A percentile compares a stretch with the other conserved stretches of the same genome.
Conservation (phyloP, 2,329 filamentous ascomycete genomes). For the Ophiostoma quercus region DNA sequence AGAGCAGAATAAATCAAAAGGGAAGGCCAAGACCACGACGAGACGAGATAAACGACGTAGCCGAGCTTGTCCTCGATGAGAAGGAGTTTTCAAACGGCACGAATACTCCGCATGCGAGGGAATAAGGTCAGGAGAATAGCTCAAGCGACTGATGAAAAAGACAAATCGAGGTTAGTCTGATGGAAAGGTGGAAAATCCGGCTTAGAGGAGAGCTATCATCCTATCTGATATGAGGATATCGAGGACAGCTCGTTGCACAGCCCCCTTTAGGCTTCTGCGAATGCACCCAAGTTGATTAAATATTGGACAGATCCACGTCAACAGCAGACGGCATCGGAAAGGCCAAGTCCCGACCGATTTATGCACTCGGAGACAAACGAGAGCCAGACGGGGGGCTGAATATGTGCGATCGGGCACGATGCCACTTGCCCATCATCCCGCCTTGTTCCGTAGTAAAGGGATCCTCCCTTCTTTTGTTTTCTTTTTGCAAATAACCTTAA, state of each 20-base stretch:
- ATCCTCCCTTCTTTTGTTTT: not conserved
- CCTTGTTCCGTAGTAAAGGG: not conserved
- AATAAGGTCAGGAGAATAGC: not conserved
- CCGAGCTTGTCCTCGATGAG: not conserved
- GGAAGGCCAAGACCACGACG: no score
- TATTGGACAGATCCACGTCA: not conserved
- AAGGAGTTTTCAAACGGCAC: not conserved
- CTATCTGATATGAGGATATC: not conserved
- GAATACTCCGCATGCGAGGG: not conserved
- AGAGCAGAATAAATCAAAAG: not conserved
- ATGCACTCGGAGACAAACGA: not conserved
- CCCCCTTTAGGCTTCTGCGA: conserved; percentile 1
- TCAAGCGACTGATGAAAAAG: not conserved
- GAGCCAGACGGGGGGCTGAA: not conserved
- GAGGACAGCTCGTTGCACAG: not conserved
- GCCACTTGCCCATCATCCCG: not conserved
- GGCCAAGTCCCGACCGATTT: not conserved
- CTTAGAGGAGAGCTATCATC: not conserved
- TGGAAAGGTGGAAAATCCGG: not conserved
- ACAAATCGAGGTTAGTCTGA: conserved; percentile 1
- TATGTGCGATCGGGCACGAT: not conserved
- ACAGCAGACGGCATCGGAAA: not conserved
- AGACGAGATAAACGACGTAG: not conserved
- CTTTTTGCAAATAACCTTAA: not conserved
- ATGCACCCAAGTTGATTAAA: conserved; percentile 2